Base-by-base conservation (phyloP, 805 yeast species). In the Kregervanrija pseudodelftensis region DNA sequence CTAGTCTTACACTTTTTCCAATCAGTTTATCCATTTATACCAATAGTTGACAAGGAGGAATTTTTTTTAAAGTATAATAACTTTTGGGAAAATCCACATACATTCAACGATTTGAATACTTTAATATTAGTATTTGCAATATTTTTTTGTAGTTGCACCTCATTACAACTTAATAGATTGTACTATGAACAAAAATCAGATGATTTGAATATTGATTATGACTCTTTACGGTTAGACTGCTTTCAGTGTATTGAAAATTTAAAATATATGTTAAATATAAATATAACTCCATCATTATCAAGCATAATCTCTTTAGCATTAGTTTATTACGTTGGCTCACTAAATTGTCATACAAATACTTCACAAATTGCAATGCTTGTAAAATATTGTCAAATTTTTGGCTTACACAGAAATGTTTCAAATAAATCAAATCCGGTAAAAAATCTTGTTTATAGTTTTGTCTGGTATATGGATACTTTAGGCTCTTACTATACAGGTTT, bases 1-100 rank as follows among this genome's bases (percentile, higher is more conserved):
- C 41, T 56, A 9, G 43, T 55, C 4, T 34, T 37, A 9, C 57
- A 56, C 34, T 56, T 53, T 41, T 51, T 55, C 37, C 35, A 50
- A 15, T 45, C 37, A 34, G 43, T 56, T 17, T 37, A 36, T n/a
- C 59, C 59, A 11, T 53, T 49, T 37, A 44, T 52, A 5, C 59
- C 59, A 8, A 51, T 56, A 22, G 46, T 56, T 11, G 57, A 56
- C 37, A 32, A 17, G 10, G 56, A 51, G 11, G 59, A 55, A 28
- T 56, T 55, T 43, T 17, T 17, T 12, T 33, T 44, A 15, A 51
- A 51, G 30, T 56, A 56, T 36, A 41, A 39, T 11, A 22, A 37
- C 11, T 43, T 41, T 17, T 56, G 58, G 57, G 36, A 36, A n/a
- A 30, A 49, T 13, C 36, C 30, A 2, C 12, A 30, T 1, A 33